Conservation (phyloP, 2,329 filamentous ascomycete species). For the Alternaria incomplexa region DNA sequence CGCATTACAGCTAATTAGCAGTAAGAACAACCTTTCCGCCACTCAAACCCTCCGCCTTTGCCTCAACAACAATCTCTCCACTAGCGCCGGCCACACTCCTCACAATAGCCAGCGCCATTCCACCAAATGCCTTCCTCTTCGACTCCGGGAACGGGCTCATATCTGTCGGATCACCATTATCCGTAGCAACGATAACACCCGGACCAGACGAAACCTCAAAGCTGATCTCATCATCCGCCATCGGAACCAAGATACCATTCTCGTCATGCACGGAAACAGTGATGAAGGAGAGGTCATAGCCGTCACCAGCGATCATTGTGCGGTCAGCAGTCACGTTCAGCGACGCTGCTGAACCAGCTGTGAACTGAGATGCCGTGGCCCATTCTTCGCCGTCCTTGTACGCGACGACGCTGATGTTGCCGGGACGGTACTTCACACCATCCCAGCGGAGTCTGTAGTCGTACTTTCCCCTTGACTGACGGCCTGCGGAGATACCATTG, state of each 20-base stretch:
- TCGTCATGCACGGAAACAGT: slow-evolving; percentile 55
- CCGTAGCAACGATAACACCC: slow-evolving; percentile 50
- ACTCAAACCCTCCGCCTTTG: slow-evolving; percentile 7
- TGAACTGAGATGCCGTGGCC: slow-evolving; percentile 53
- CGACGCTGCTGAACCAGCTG: slow-evolving; percentile 49
- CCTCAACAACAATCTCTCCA: slow-evolving; percentile 22
- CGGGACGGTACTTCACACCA: slow-evolving; percentile 56
- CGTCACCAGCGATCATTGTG: slow-evolving; percentile 48
- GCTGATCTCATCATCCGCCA: slow-evolving; percentile 51
- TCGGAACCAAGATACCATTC: slow-evolving; percentile 53
- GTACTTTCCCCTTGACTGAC: slow-evolving; percentile 41
- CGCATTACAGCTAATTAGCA: not conserved
- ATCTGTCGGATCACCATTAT: slow-evolving; percentile 35
- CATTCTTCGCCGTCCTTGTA: slow-evolving; percentile 58
- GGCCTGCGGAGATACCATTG: slow-evolving; percentile 57
- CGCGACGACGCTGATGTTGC: slow-evolving; percentile 56
- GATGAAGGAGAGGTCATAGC: slow-evolving; percentile 57
- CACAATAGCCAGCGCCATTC: slow-evolving; percentile 34
- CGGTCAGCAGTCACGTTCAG: slow-evolving; percentile 53
- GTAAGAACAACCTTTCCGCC: slow-evolving; percentile 9
- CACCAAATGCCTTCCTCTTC: slow-evolving; percentile 34
- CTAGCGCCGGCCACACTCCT: slow-evolving; percentile 10
- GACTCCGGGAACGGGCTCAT: slow-evolving; percentile 27
- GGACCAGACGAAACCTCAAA: slow-evolving; percentile 52
- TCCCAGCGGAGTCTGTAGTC: slow-evolving; percentile 63